Conservation (phyloP, 306 rosid species). For the Casuarina cunninghamiana region DNA sequence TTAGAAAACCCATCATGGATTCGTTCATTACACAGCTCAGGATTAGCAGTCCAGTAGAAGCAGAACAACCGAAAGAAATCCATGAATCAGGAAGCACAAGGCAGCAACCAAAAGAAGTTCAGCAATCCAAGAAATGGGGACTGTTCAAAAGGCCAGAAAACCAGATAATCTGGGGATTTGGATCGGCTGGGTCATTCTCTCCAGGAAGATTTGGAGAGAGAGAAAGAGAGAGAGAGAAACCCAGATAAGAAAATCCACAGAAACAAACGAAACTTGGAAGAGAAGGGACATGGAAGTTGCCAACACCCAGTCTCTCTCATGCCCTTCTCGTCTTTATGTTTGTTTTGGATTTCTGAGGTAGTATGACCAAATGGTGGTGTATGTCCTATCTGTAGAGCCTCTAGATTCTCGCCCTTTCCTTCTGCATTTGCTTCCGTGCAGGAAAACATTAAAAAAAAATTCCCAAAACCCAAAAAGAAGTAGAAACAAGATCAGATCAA, state of each 20-base stretch:
- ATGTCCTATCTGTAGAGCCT: slow-evolving; percentile 28
- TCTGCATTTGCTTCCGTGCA: slow-evolving; percentile 6
- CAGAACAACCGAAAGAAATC: slow-evolving; percentile 16
- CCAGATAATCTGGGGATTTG: slow-evolving; percentile 54
- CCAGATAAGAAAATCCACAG: slow-evolving; percentile 42
- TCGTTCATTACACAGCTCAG: slow-evolving; percentile 28
- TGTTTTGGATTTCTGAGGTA: slow-evolving; percentile 20
- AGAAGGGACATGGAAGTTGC: slow-evolving; percentile 58
- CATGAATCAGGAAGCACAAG: slow-evolving; percentile 35
- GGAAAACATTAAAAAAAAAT: background rate
- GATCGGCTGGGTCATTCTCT: slow-evolving; percentile 74
- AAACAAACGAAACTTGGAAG: slow-evolving; percentile 55
- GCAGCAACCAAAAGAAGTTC: slow-evolving; percentile 31
- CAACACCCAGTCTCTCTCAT: slow-evolving; percentile 36
- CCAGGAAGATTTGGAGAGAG: slow-evolving; percentile 55
- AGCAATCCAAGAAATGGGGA: background rate
- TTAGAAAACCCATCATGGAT: slow-evolving; percentile 19
- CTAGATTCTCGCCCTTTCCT: slow-evolving; percentile 55
- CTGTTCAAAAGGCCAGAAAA: slow-evolving; percentile 23
- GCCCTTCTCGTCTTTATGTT: slow-evolving; percentile 35
- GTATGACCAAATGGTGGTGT: slow-evolving; percentile 19
- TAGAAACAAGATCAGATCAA: background rate
- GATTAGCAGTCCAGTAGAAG: slow-evolving; percentile 17
- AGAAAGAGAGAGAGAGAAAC: slow-evolving; percentile 33
- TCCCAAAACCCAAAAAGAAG: background rate